Evolutionary conservation across 495 filamentous ascomycete genomes (phyloP).

Genomic region (Hypoxylon crocopeplum): DNA sequence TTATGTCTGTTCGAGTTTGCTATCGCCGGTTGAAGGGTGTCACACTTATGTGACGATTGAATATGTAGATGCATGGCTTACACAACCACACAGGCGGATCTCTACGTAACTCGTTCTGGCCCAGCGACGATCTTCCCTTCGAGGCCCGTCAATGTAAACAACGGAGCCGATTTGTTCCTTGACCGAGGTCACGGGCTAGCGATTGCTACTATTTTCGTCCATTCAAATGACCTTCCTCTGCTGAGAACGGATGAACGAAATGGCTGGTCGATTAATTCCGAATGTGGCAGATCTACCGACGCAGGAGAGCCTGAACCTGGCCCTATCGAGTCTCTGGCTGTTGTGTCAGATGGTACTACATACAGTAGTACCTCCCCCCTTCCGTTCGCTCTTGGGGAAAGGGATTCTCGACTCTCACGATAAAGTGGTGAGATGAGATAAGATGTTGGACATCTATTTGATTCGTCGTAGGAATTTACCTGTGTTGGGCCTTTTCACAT

Average conservation of each 20-base stretch:
- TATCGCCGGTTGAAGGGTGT: constrained; percentile 8
- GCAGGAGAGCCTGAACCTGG: constrained; percentile 32
- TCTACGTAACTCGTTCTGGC: constrained; percentile 3
- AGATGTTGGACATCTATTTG: background rate
- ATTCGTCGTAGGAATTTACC: too few species aligned
- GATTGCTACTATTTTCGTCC: constrained; percentile 26
- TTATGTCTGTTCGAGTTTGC: constrained; percentile 11
- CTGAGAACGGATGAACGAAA: constrained; percentile 6
- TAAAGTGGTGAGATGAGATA: constrained; percentile 7
- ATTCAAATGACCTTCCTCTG: background rate
- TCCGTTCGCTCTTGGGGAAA: background rate
- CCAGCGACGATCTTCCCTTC: constrained; percentile 16
- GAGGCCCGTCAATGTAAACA: constrained; percentile 7
- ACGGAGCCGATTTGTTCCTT: constrained; percentile 23
- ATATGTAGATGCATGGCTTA: constrained; percentile 1
- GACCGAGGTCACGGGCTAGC: constrained; percentile 14
- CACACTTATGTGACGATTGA: background rate
- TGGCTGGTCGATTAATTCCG: constrained; percentile 20
- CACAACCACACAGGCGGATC: constrained; percentile 5
- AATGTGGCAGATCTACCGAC: constrained; percentile 33
- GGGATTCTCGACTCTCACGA: constrained; percentile 7
- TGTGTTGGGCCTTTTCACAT: too few species aligned
- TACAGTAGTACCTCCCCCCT: background rate
- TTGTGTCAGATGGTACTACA: constrained; percentile 23
- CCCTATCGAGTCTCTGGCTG: constrained; percentile 18